phyloP scores from a whole-genome alignment of 192 early-diverging fungal species.

The Dispira parvispora region DNA sequence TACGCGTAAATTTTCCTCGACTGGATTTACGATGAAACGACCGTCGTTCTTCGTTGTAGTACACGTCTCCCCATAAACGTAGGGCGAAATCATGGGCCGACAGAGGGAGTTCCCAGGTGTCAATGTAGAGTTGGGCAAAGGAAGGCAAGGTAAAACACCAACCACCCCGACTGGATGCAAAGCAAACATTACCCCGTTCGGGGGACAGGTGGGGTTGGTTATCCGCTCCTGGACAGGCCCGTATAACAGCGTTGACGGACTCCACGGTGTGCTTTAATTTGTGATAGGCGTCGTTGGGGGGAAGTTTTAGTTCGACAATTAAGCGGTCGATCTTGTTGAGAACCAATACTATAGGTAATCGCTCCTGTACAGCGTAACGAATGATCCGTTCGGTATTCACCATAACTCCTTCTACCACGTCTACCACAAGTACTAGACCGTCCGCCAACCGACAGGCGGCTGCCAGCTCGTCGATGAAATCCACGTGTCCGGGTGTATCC shows the following conservation, averaged over 20 bases:
- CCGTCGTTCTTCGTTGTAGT: conserved; percentile 61
- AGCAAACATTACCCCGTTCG: conserved; percentile 90
- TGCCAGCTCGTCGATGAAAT: conserved; percentile 87
- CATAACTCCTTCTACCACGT: conserved; percentile 97
- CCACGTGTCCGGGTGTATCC: conserved; percentile 91
- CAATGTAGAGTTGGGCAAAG: conserved; percentile 81
- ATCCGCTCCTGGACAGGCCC: conserved; percentile 14
- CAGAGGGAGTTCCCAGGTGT: conserved; percentile 43
- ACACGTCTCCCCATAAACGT: conserved; percentile 96
- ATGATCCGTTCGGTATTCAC: conserved; percentile 79
- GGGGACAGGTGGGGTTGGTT: conserved; percentile 54
- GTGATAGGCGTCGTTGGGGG: conserved; percentile 92
- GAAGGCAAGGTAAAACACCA: conserved; percentile 88
- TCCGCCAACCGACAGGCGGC: conserved; percentile 76
- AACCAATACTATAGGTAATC: conserved; percentile 66
- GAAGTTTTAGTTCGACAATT: conserved; percentile 89
- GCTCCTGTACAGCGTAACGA: conserved; percentile 59
- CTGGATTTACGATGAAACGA: conserved; percentile 62
- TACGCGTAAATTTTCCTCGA: conserved; percentile 38
- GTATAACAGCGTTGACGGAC: conserved; percentile 79
- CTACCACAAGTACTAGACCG: conserved; percentile 83
- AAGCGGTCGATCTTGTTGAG: conserved; percentile 98
- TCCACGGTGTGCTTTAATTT: conserved; percentile 91
- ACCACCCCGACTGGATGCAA: conserved; percentile 75
- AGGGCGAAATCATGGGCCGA: conserved; percentile 58